Conservation (phyloP, 768 basidiomycete species). For the Lactifluus echinatus region DNA sequence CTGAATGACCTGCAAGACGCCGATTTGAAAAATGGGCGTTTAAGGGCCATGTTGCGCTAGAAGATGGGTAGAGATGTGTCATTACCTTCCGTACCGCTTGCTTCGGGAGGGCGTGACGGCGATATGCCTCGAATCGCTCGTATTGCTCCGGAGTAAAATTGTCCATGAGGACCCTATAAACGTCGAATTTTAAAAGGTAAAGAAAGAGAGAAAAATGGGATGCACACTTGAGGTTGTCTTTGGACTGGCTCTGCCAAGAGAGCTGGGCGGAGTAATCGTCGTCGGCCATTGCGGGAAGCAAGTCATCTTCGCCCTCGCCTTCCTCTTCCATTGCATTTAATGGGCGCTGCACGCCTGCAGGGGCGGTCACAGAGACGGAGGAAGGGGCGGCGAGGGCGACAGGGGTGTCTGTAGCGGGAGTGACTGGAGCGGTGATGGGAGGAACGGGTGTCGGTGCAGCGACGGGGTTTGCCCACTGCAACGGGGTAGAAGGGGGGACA, state of each 20-base stretch:
- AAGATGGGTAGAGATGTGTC: constrained; percentile 10
- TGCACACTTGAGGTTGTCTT: constrained; percentile 73
- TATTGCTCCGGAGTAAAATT: constrained; percentile 79
- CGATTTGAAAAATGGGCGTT: constrained; percentile 1
- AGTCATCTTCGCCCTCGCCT: constrained; percentile 67
- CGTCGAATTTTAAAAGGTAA: not conserved
- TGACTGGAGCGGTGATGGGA: not conserved
- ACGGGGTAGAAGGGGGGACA: too few species aligned
- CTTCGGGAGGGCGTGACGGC: constrained; percentile 76
- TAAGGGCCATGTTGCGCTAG: not conserved
- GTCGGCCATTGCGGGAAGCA: constrained; percentile 79
- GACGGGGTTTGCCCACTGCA: too few species aligned
- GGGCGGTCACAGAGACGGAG: not conserved
- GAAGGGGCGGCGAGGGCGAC: not conserved
- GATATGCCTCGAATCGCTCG: constrained; percentile 83
- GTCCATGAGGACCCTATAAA: constrained; percentile 72
- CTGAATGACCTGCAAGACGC: constrained; percentile 59
- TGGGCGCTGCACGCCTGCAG: constrained; percentile 10
- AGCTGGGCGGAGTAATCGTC: constrained; percentile 81
- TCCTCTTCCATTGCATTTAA: constrained; percentile 30
- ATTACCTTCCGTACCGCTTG: constrained; percentile 70
- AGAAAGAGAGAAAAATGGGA: constrained; percentile 7
- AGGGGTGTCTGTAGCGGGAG: not conserved
- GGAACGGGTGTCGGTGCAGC: not conserved
- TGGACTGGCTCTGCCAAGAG: constrained; percentile 80